Evolutionary conservation across 192 early-diverging fungal genomes (phyloP).

Genomic region (Gaertneriomyces semiglobifer): DNA sequence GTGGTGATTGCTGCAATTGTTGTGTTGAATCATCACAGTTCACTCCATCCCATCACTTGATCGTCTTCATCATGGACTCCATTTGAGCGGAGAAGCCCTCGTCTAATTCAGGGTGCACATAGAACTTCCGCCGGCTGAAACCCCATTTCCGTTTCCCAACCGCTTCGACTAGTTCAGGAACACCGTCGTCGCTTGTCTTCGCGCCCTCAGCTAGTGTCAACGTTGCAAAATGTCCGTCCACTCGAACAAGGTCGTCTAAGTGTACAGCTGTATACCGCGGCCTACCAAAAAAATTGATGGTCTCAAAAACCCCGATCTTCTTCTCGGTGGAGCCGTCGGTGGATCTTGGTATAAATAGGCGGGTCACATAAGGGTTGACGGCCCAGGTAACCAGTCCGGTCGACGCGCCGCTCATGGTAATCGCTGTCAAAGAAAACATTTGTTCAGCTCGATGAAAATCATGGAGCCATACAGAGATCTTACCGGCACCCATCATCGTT

Average conservation of each 20-base stretch:
- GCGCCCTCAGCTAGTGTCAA: slow-evolving; percentile 16
- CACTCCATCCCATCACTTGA: slow-evolving; percentile 1
- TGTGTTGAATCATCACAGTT: too few relatives aligned
- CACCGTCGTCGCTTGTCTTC: slow-evolving; percentile 6
- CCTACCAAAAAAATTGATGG: slow-evolving; percentile 27
- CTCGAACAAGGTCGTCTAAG: slow-evolving; percentile 5
- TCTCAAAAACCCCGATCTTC: slow-evolving; percentile 9
- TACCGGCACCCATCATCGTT: slow-evolving; percentile 31
- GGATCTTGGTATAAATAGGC: neutral
- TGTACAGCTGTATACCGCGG: slow-evolving; percentile 12
- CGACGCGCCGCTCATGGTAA: slow-evolving; percentile 16
- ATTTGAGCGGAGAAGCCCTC: slow-evolving; percentile 25
- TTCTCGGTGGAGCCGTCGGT: neutral
- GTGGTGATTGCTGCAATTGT: too few relatives aligned
- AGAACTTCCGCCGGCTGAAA: slow-evolving; percentile 20
- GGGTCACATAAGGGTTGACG: slow-evolving; percentile 28
- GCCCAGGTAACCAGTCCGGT: slow-evolving; percentile 23
- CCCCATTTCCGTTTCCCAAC: neutral
- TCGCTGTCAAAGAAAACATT: neutral
- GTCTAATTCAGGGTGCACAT: slow-evolving; percentile 31
- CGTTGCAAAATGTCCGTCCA: slow-evolving; percentile 17
- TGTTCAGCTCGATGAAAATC: neutral
- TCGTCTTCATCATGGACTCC: slow-evolving; percentile 14
- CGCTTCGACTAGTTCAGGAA: neutral
- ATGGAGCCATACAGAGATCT: neutral